Conservation (phyloP, 768 basidiomycete species). For the Trametes cingulata region DNA sequence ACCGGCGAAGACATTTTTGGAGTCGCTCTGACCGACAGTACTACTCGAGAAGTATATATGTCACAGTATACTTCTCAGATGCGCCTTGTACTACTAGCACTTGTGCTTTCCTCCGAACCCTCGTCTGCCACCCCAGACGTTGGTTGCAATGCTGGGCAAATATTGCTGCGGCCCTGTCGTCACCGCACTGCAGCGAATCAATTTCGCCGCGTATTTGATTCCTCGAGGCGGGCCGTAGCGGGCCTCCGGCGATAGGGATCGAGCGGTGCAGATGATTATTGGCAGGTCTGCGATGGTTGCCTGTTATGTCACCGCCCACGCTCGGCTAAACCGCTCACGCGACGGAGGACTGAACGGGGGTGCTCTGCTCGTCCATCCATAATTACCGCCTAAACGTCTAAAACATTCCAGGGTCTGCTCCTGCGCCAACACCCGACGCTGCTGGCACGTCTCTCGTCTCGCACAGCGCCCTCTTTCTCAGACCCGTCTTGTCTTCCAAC, state of each 20-base stretch:
- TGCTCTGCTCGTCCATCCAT: neutral
- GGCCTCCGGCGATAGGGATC: neutral
- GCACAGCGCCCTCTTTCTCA: neutral
- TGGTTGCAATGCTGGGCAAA: no score
- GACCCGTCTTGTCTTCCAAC: neutral
- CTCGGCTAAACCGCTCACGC: neutral
- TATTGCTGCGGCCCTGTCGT: neutral
- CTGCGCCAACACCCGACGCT: neutral
- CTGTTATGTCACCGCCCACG: neutral
- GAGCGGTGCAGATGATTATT: conserved; percentile 10
- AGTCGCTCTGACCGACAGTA: no score
- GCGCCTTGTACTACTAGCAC: no score
- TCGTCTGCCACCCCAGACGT: no score
- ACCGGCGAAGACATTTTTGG: no score
- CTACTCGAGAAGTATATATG: no score
- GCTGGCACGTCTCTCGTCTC: neutral
- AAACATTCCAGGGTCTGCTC: conserved; percentile 7
- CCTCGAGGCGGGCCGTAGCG: conserved; percentile 1
- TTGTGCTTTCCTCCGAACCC: no score
- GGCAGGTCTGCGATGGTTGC: neutral
- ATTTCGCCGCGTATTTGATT: neutral
- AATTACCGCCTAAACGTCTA: neutral
- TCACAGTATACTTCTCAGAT: no score
- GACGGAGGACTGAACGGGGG: neutral
- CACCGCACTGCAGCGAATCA: neutral